Evolutionary conservation across 139 green algal genomes (phyloP).

Genomic region (Chlorella sp.): DNA sequence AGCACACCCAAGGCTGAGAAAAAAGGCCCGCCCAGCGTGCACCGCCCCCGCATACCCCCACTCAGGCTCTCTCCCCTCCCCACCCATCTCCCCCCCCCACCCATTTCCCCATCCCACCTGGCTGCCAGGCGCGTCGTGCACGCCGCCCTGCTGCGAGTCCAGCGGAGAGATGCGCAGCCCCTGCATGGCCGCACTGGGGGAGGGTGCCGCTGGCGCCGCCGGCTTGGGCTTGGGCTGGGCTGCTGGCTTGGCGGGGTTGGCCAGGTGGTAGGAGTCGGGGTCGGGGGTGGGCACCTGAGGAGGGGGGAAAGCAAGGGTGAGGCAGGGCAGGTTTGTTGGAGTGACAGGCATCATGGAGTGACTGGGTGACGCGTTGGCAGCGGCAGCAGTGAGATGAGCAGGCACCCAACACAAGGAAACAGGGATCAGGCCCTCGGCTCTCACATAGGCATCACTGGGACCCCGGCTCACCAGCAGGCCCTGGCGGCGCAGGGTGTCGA

Average conservation of each 20-base stretch:
- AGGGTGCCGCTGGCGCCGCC: not conserved
- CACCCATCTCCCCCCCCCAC: not conserved
- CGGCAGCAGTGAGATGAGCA: not conserved
- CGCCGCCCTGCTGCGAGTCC: constrained; percentile 11
- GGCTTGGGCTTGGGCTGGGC: not conserved
- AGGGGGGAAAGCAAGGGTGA: not conserved
- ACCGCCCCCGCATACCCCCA: not conserved
- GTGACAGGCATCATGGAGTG: too few relatives aligned
- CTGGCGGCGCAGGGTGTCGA: not conserved
- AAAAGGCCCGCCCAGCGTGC: not conserved
- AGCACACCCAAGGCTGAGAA: not conserved
- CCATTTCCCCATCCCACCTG: not conserved
- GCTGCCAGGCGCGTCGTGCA: constrained; percentile 10
- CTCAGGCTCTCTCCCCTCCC: not conserved
- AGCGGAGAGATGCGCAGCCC: not conserved
- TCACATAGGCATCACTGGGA: not conserved
- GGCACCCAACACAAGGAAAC: not conserved
- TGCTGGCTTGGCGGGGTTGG: not conserved
- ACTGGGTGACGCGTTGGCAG: too few relatives aligned
- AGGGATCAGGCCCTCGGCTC: too few relatives aligned
- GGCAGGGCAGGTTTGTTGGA: not conserved
- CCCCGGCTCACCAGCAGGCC: not conserved
- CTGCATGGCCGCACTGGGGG: not conserved
- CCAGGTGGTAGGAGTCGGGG: not conserved
- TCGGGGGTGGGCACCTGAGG: constrained; percentile 4